Evolutionary conservation across 2,329 filamentous ascomycete genomes (phyloP), one percentile per base, ranked within the genome.

Genomic region (Hypoxylon sp.): DNA sequence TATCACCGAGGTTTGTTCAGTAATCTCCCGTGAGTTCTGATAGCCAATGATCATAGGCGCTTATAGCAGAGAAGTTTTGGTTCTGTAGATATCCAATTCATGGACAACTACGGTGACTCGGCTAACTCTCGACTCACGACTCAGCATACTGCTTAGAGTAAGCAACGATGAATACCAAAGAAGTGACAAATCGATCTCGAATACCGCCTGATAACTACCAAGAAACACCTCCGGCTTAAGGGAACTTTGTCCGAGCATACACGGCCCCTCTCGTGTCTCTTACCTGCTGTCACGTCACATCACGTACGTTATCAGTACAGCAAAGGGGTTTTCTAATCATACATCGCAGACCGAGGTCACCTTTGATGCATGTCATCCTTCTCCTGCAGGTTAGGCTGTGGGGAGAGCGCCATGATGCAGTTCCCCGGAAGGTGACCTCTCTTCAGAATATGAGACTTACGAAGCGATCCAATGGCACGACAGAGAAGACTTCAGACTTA

Each of bases 391-490:
- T 52, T 29, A 23, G 24, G 48, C 42, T 52, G 58, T 47, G 38
- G 59, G 58, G 40, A 48, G 41, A 48, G 55, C 47, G 35, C 53
- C 45, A 56, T 59, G 59, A 62, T 55, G 59, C 48, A 62, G 59
- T 48, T 26, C 27, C 10, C 49, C 38, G 11, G 31, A 15, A 47
- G 21, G 43, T 18, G 15, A 41, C 35, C 48, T 42, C n/a, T 49
- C 40, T 42, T 45, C 35, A 8, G 33, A 53, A 47, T 24, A 31
- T 49, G 4, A 42, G 42, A 33, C 47, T 41, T 38, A 43, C 7
- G 23, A n/a, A 23, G 11, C 13, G n/a, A 41, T 45, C 15, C 48
- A 57, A 56, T 56, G 21, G 18, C 11, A 24, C 8, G 8, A 23
- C 6, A 40, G 9, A 20, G 24, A 38, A 7, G 21, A 45, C 40